Conservation (phyloP, 1,284 basidiomycete species). For the Tilletiopsis washingtonensis region DNA sequence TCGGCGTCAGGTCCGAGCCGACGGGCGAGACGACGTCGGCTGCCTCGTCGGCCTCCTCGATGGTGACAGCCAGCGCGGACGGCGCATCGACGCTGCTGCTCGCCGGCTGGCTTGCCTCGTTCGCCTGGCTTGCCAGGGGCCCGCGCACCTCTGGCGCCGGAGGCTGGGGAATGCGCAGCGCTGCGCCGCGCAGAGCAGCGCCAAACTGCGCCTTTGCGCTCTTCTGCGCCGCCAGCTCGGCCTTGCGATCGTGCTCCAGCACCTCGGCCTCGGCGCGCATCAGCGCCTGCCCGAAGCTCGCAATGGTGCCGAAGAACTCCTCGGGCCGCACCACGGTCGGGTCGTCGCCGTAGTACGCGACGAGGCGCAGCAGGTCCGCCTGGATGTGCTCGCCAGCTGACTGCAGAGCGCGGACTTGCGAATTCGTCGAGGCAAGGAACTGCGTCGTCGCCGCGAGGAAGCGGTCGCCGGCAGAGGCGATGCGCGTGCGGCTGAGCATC, state of each 20-base stretch:
- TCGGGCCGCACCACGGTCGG: constrained; percentile 24
- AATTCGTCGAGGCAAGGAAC: constrained; percentile 11
- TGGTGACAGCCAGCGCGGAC: background rate
- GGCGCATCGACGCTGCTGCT: background rate
- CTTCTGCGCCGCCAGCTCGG: constrained; percentile 25
- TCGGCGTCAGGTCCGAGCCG: constrained; percentile 20
- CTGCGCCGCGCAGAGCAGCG: constrained; percentile 3
- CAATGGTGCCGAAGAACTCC: constrained; percentile 31
- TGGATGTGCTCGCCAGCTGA: constrained; percentile 12
- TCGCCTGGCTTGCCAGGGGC: constrained; percentile 9
- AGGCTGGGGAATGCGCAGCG: constrained; percentile 10
- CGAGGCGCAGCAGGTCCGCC: constrained; percentile 1
- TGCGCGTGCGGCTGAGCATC: constrained; percentile 14
- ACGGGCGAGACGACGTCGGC: constrained; percentile 10
- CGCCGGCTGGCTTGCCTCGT: background rate
- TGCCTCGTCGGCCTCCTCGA: constrained; percentile 4
- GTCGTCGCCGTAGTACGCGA: constrained; percentile 5
- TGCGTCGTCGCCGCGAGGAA: constrained; percentile 18
- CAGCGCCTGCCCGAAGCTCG: constrained; percentile 32
- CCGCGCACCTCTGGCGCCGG: constrained; percentile 27
- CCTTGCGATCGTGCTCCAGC: constrained; percentile 28
- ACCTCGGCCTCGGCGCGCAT: constrained; percentile 41
- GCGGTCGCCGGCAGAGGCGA: constrained; percentile 19
- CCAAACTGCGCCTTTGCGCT: constrained; percentile 12
- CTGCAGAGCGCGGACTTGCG: constrained; percentile 24